These are phyloP conservation scores for Russula earlei DNA, from an alignment of 768 basidiomycete genomes.

Conservation along the genomic window DNA sequence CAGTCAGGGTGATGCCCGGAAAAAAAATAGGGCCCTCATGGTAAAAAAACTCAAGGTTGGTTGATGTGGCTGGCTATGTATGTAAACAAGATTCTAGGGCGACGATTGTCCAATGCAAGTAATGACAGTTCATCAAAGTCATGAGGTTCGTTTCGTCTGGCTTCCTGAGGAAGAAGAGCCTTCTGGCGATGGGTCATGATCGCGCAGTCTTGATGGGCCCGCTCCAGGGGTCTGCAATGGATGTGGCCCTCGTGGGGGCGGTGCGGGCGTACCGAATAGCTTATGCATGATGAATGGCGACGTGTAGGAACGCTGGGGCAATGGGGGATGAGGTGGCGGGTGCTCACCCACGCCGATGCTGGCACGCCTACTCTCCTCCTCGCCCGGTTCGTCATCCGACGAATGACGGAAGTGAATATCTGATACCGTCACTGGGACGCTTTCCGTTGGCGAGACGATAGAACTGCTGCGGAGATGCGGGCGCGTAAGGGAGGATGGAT, in stretches of 20 bases:
- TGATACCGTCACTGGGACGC: slow-evolving; percentile 28
- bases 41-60: not conserved
- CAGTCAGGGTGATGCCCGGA: slow-evolving; percentile 1
- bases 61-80: not conserved
- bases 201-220: slow-evolving; percentile 9
- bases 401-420: slow-evolving; percentile 31
- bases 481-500: slow-evolving; percentile 20
- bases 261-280: slow-evolving; percentile 21
- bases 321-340: slow-evolving; percentile 24
- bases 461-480: slow-evolving; percentile 13
- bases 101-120: not conserved
- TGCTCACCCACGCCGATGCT: slow-evolving; percentile 18
- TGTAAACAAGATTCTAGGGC: not conserved
- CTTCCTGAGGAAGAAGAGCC: not conserved
- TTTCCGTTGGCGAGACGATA: slow-evolving; percentile 28
- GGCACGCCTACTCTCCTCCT: slow-evolving; percentile 21
- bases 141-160: not conserved
- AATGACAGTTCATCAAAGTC: slow-evolving; percentile 1
- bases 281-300: slow-evolving; percentile 29
- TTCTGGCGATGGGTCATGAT: slow-evolving; percentile 2
- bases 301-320: slow-evolving; percentile 20
- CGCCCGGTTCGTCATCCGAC: slow-evolving; percentile 22
- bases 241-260: not conserved
- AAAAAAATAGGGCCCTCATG: slow-evolving; percentile 9
- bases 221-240: slow-evolving; percentile 8